Percentiles rank a stretch among this genome's conserved stretches.
These are phyloP conservation scores for Phytophthora lateralis DNA, from an alignment of 352 stramenopile genomes.

Conservation along the genomic window DNA sequence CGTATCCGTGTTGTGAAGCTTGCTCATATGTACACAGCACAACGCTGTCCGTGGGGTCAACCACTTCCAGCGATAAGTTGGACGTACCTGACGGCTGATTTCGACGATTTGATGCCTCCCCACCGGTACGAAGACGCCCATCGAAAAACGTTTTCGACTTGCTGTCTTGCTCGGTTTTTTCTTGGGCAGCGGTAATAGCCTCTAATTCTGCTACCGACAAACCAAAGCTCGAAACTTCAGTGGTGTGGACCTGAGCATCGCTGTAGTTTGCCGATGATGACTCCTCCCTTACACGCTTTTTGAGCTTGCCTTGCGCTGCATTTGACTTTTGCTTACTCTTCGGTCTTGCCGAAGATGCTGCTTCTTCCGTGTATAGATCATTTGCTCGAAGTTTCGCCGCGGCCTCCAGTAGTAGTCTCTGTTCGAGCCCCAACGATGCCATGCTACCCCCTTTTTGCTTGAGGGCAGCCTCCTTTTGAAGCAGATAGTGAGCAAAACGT, in stretches of 20 bases:
- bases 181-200: conserved; percentile 39
- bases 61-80: conserved; percentile 54
- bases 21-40: conserved; percentile 86
- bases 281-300: conserved; percentile 41
- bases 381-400: conserved; percentile 52
- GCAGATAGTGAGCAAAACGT: conserved; percentile 84
- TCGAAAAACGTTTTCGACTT: conserved; percentile 29
- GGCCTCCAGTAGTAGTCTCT: conserved; percentile 66
- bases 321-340: conserved; percentile 24
- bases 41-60: conserved; percentile 56
- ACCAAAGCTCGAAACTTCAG: conserved; percentile 72
- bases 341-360: conserved; percentile 2
- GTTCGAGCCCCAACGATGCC: conserved; percentile 56
- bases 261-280: conserved; percentile 26
- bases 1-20: conserved; percentile 62
- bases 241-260: conserved; percentile 34
- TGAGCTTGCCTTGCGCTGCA: conserved; percentile 18
- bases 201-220: conserved; percentile 76
- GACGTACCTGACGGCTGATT: conserved; percentile 27
- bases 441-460: conserved; percentile 58
- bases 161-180: conserved; percentile 29
- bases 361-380: conserved; percentile 44
- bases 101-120: conserved; percentile 3
- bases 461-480: conserved; percentile 65
- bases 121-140: conserved; percentile 13